Evolutionary conservation across 768 basidiomycete genomes (phyloP), one percentile per base, ranked within the genome.

Genomic region (Pulveroboletus sp.): DNA sequence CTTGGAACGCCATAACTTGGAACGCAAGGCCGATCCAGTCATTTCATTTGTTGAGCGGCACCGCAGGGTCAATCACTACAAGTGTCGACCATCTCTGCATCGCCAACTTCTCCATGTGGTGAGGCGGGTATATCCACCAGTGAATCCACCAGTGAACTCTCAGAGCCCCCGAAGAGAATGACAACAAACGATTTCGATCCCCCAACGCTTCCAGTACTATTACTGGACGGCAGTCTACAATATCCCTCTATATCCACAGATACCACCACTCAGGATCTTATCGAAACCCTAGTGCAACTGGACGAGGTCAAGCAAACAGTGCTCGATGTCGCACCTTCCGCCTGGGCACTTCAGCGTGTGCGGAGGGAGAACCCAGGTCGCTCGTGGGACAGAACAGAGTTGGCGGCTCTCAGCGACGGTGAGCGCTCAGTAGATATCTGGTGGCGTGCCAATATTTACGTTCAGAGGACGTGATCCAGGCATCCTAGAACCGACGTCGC

Each of bases 301-400:
- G 75, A 78, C 18, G 77, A 79, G 18, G 73, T 84, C 50, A 76
- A 69, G 57, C 56, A 66, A 15, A 82, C 82, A 35, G 65, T 83
- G 14, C 71, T 86, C 4, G 81, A 80, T 57, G 68, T 84, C 14
- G 69, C 77, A 38, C 76, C 82, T 28, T 67, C 64, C 46, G 79
- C 77, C 5, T 92, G 89, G 88, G 84, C 79, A 18, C 64, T 92
- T 51, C 88, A 88, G 65, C 71, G 64, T 46, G 75, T 88, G 39
- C 75, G 84, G 41, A 71, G 65, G 36, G 82, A 89, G 61, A 72
- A 68, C 18, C 68, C 66, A 41, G 87, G 86, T 43, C 72, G 81
- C 21, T 63, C 71, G 47, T 89, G 89, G 87, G 82, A 84, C 56
- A 83, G 89, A 55, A 73, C 77, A 3, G 87, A 88, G 54, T 73